Evolutionary conservation across 108 stramenopile genomes (phyloP), one percentile per base, ranked within the genome.

Genomic region (Heterococcus sp.): DNA sequence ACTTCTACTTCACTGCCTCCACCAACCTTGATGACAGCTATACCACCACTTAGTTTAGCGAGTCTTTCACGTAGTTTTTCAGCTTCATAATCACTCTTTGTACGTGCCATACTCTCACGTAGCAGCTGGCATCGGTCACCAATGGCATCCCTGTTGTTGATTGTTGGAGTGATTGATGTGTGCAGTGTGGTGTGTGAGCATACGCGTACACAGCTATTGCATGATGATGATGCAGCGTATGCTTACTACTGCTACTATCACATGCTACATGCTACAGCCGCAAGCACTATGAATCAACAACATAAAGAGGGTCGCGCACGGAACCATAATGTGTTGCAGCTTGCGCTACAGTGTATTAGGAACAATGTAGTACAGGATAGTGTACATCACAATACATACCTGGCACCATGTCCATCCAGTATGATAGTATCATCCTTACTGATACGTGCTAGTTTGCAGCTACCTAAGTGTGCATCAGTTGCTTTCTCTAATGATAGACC

Each of bases 21-120:
- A 28, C 98, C 98, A 35, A 82, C 82, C 87, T 97, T 95, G 89
- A 99, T 97, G 37, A 99, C 95, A 37, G 98, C 98, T 36, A 99
- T 95, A 64, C 98, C 98, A 34, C 98, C 97, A 38, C 92, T 89
- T 34, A 99, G 87, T 89, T 98, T 98, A 76, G 98, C 98, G 70
- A 99, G 92, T 75, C 98, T 94, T 86, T 99, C 98, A 87, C 96
- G 95, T 67, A 99, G 96, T 93, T 99, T 99, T 90, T 99, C 98
- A 69, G 94, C 91, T 87, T 99, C 98, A 78, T 98, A 99, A 75
- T 98, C 97, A 70, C 92, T 93, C 89, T 97, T 96, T 85, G 96
- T 97, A 66, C 90, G 89, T 32, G 94, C 94, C 81, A 97, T 96
- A 32, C 92, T 93, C 67, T 91, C 88, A 67, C 95, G 89, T 79